Conservation (phyloP, 106 monocot genomes). For the Dendrobium nobile region DNA sequence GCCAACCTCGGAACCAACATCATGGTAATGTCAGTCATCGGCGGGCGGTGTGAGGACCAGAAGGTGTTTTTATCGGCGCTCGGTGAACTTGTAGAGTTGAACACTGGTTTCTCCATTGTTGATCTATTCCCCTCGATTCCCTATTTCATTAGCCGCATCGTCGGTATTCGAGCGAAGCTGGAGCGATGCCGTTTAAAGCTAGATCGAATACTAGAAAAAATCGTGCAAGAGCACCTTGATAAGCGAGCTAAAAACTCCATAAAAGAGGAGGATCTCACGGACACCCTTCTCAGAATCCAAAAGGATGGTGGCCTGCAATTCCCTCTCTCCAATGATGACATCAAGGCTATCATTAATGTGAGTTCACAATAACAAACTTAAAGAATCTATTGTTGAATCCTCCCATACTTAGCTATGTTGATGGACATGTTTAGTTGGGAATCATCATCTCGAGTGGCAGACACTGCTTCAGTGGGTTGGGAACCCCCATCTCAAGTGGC, state of each 20-base stretch:
- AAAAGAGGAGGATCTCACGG: neutral
- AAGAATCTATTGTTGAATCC: neutral
- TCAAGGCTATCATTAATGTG: constrained; percentile 10
- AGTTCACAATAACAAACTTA: neutral
- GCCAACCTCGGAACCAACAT: neutral
- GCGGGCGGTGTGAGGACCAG: constrained; percentile 1
- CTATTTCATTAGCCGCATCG: neutral
- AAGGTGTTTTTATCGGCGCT: neutral
- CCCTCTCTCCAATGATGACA: neutral
- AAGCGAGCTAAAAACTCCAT: neutral
- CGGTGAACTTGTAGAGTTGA: neutral
- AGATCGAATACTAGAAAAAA: neutral
- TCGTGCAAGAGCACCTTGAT: neutral
- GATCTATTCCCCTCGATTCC: constrained; percentile 20
- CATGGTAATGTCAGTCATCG: neutral
- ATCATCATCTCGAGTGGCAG: neutral
- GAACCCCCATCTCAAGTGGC: no score
- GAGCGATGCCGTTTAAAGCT: neutral
- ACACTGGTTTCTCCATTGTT: neutral
- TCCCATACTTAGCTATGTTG: no score
- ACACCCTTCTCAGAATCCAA: neutral
- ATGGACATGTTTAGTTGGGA: neutral
- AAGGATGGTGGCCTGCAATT: neutral
- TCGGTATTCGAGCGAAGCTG: neutral
- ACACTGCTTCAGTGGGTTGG: no score